Conservation (phyloP, 495 filamentous ascomycete genomes). For the Ascobolus immersus region DNA sequence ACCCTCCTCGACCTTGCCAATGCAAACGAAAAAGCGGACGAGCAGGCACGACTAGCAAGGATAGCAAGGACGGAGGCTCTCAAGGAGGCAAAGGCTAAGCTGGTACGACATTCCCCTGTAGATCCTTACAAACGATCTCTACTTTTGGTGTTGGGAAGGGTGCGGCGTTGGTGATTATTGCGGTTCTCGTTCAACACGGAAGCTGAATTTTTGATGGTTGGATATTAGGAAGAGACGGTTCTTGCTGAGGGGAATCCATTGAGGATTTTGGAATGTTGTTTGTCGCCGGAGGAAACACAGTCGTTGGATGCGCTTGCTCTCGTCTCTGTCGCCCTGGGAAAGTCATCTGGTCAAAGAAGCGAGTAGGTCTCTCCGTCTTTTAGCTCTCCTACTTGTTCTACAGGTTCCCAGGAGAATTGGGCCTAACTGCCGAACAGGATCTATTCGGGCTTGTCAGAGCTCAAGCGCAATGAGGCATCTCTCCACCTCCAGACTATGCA, state of each 20-base stretch:
- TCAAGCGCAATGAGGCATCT: too few relatives aligned
- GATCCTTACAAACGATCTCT: neutral
- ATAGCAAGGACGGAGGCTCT: slow-evolving; percentile 35
- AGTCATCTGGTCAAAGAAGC: too few relatives aligned
- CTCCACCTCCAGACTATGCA: too few relatives aligned
- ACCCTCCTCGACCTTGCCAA: slow-evolving; percentile 48
- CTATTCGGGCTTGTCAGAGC: too few relatives aligned
- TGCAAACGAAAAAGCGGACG: slow-evolving; percentile 60
- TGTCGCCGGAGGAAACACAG: slow-evolving; percentile 11
- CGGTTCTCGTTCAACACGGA: neutral
- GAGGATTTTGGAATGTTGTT: slow-evolving; percentile 8
- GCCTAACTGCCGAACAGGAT: neutral
- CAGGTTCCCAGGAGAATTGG: slow-evolving; percentile 8
- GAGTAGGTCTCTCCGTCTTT: too few relatives aligned
- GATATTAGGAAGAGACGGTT: slow-evolving; percentile 2
- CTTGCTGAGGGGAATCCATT: slow-evolving; percentile 7
- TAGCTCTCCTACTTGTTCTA: too few relatives aligned
- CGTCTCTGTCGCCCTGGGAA: slow-evolving; percentile 13
- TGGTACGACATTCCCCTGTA: slow-evolving; percentile 7
- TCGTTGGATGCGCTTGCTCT: slow-evolving; percentile 15
- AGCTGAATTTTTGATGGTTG: too few relatives aligned
- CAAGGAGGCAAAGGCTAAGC: slow-evolving; percentile 20
- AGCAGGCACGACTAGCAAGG: slow-evolving; percentile 34
- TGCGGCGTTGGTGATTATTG: neutral
- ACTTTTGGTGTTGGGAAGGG: neutral